phyloP scores from a whole-genome alignment of 345 rosid species.

The Heritiera littoralis region DNA sequence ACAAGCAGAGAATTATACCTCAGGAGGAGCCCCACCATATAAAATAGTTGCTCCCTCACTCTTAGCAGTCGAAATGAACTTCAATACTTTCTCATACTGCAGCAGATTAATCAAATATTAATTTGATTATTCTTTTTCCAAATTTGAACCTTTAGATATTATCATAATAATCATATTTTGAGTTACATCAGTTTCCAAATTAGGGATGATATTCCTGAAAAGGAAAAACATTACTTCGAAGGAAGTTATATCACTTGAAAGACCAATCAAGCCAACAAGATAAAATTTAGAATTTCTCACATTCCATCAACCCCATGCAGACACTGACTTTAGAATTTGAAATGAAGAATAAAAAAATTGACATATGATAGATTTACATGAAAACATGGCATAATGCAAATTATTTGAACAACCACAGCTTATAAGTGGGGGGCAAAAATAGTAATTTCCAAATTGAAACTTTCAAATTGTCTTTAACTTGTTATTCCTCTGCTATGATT shows the following conservation, averaged over 20 bases:
- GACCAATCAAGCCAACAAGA: neutral
- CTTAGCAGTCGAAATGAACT: conserved; percentile 79
- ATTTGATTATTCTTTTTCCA: neutral
- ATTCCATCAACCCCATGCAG: neutral
- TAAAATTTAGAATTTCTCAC: neutral
- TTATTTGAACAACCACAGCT: neutral
- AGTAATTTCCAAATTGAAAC: neutral
- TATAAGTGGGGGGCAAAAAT: neutral
- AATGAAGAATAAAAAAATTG: neutral
- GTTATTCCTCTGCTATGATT: neutral
- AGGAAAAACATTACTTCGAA: neutral
- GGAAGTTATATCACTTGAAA: neutral
- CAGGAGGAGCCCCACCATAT: conserved; percentile 80
- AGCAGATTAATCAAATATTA: conserved; percentile 25
- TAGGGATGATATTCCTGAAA: neutral
- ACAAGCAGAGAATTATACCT: conserved; percentile 43
- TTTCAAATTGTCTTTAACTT: neutral
- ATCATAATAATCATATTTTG: neutral
- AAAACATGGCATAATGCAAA: conserved; percentile 6
- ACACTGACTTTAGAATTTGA: neutral
- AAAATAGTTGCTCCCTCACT: conserved; percentile 88
- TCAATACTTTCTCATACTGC: conserved; percentile 78
- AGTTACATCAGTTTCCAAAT: neutral
- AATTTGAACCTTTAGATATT: neutral
- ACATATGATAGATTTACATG: neutral